Evolutionary conservation across 73 alveolate genomes (phyloP), one percentile per base, ranked within the genome.

Genomic region (Paramecium pentaurelia): DNA sequence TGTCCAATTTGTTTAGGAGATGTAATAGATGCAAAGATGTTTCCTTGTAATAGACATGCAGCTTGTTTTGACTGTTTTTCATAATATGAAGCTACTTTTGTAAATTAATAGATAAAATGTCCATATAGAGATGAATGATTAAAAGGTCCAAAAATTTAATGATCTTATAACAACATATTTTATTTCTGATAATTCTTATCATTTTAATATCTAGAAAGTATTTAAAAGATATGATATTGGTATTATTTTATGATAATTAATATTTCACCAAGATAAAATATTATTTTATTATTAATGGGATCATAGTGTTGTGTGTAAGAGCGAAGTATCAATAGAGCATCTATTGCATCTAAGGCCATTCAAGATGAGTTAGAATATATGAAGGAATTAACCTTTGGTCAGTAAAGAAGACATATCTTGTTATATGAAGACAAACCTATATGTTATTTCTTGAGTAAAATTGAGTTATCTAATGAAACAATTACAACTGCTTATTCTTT

Each of bases 1-100:
- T 73, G 87, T 40, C 87, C 87, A 2, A 73, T 73, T 73, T 73
- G 87, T 73, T 37, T 73, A 44, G 87, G 36, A 16, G 87, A 37
- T 36, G 87, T 73, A 22, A 37, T 37, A 5, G 87, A 32, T 36
- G 37, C 87, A n/a, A 32, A 3, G 14, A 5, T 36, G 5, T 73
- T 73, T 20, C 58, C 58, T 5, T 73, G 87, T n/a, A 34, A 73
- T 32, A 36, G 64, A 18, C 87, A 73, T 18, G n/a, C 87, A 1
- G 87, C 87, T 16, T 73, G 87, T 38, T 37, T 16, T 16, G 60
- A 16, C 11, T 73, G 87, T 73, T 73, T 4, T 34, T 9, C 20
- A 22, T 32, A 73, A 37, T 73, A 73, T 20, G 16, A 73, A 32
- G 34, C 49, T 6, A 12, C 86, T 6, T 71, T 32, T n/a, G 16